Evolutionary conservation across 768 basidiomycete species (phyloP).

Genomic region (Hericium alpestre): DNA sequence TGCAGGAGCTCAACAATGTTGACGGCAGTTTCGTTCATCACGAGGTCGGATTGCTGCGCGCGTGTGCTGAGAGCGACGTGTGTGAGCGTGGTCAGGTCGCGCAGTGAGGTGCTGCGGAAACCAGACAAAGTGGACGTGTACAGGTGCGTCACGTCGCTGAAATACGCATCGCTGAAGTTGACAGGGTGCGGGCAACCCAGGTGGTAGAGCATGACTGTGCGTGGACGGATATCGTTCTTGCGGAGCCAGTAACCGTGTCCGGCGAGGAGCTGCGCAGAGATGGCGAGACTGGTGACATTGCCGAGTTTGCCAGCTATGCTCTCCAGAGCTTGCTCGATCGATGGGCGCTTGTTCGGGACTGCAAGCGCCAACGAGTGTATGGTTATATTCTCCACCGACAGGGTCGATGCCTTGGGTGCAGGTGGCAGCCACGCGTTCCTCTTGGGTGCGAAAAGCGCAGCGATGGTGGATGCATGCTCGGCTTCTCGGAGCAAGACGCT

Average conservation of each 20-base stretch:
- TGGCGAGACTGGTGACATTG: constrained; percentile 6
- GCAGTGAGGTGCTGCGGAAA: constrained; percentile 7
- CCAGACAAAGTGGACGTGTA: constrained; percentile 13
- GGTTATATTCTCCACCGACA: constrained; percentile 1
- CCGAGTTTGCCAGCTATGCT: constrained; percentile 2
- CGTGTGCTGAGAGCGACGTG: constrained; percentile 12
- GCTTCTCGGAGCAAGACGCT: constrained; percentile 12
- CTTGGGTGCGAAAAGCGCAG: constrained; percentile 10
- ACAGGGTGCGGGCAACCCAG: constrained; percentile 9
- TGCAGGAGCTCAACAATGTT: constrained; percentile 1
- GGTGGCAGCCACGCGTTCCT: neutral
- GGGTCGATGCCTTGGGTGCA: neutral
- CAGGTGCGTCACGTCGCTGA: constrained; percentile 8
- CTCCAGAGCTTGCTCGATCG: constrained; percentile 9
- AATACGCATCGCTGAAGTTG: constrained; percentile 10
- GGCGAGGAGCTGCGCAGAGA: constrained; percentile 11
- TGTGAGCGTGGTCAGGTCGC: constrained; percentile 5
- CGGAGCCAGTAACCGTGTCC: constrained; percentile 15
- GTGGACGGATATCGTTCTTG: constrained; percentile 4
- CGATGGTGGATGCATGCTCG: constrained; percentile 9
- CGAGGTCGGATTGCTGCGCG: neutral
- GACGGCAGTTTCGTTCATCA: constrained; percentile 1
- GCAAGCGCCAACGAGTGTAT: constrained; percentile 12
- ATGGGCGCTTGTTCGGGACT: constrained; percentile 10
- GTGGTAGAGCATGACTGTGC: constrained; percentile 13